phyloP scores from a whole-genome alignment of 371 early-diverging fungal species.

The Encephalitozoon cuniculi region DNA sequence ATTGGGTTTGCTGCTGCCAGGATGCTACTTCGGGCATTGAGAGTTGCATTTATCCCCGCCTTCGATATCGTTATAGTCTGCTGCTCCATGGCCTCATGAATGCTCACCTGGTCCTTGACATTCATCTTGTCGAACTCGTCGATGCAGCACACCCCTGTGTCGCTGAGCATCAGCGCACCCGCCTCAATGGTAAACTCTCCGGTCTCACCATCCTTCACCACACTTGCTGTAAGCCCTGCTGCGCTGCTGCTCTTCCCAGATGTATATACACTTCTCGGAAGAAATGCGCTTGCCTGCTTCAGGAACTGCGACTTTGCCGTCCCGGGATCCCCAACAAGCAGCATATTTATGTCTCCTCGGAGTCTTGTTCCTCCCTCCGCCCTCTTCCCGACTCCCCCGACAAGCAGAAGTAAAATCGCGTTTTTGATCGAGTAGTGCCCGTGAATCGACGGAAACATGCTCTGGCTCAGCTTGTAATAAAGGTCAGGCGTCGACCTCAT shows the following conservation, averaged over 20 bases:
- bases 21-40: conserved; percentile 59
- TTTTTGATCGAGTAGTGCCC: conserved; percentile 61
- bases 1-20: conserved; percentile 63
- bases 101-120: conserved; percentile 88
- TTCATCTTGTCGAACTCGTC: conserved; percentile 99
- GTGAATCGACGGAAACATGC: conserved; percentile 62
- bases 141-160: conserved; percentile 92
- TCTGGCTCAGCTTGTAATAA: conserved; percentile 73
- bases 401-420: conserved; percentile 60
- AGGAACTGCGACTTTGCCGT: conserved; percentile 94
- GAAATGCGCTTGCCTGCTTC: conserved; percentile 77
- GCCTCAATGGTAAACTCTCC: conserved; percentile 98
- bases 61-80: conserved; percentile 98
- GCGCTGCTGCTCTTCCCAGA: conserved; percentile 95
- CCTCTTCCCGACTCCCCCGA: conserved; percentile 65
- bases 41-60: conserved; percentile 76
- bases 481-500: conserved; percentile 64
- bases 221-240: conserved; percentile 94
- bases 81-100: conserved; percentile 99
- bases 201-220: conserved; percentile 87
- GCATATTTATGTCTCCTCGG: conserved; percentile 76
- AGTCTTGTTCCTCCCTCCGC: conserved; percentile 80
- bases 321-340: conserved; percentile 96
- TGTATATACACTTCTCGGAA: conserved; percentile 86
- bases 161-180: conserved; percentile 97